These are phyloP conservation scores for Neospora caninum DNA, from an alignment of 169 alveolate species.

Conservation along the genomic window DNA sequence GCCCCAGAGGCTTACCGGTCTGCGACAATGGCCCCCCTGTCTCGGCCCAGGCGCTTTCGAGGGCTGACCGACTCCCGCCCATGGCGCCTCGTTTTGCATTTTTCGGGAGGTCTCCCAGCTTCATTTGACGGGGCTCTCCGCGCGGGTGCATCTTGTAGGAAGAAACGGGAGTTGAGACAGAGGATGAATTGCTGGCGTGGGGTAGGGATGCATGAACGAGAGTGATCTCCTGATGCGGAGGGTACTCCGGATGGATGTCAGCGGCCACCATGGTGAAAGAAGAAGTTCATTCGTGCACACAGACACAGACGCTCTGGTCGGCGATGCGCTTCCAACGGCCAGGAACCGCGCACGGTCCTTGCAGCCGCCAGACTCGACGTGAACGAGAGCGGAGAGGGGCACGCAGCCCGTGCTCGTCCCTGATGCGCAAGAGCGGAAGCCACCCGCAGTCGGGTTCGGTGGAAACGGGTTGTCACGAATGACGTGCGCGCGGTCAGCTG, in stretches of 20 bases:
- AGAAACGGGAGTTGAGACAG: background rate
- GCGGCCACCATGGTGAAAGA: background rate
- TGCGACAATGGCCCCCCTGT: background rate
- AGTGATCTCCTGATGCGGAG: background rate
- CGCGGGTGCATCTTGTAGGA: background rate
- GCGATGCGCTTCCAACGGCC: no score
- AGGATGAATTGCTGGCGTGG: background rate
- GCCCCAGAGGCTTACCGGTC: background rate
- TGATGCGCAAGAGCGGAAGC: no score
- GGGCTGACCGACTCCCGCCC: background rate
- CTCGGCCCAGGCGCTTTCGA: background rate
- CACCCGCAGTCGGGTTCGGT: no score
- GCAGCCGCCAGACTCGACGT: no score
- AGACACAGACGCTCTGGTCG: no score
- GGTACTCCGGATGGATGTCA: background rate
- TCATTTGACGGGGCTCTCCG: background rate
- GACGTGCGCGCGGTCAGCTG: no score
- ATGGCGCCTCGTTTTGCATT: background rate
- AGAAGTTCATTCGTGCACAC: no score
- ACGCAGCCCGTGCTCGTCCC: no score
- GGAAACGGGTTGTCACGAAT: no score
- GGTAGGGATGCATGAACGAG: background rate
- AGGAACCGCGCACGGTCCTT: no score
- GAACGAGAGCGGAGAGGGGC: no score
- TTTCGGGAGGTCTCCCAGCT: background rate